A percentile compares a stretch with the other conserved stretches of the same genome.
phyloP scores from a whole-genome alignment of 192 early-diverging fungal species.

The Coemansia sp. region DNA sequence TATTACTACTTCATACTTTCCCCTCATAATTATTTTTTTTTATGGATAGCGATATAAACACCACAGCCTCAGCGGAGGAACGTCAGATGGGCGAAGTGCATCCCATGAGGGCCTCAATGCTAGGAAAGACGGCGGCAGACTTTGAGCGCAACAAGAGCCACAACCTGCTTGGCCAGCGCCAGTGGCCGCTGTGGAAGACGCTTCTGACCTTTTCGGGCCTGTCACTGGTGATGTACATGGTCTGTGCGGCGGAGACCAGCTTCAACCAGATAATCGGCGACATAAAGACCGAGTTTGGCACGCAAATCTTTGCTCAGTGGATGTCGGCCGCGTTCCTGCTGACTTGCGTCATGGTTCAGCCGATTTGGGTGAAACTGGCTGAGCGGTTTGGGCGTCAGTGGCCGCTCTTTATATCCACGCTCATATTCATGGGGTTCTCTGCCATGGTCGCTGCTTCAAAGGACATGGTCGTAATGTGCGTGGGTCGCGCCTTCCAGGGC shows the following conservation, averaged over 20 bases:
- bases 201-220: conserved; percentile 42
- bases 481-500: too few species aligned
- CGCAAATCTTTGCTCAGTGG: conserved; percentile 75
- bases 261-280: conserved; percentile 75
- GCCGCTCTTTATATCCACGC: conserved; percentile 41
- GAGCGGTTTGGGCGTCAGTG: conserved; percentile 68
- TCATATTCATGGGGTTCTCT: conserved; percentile 55
- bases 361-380: conserved; percentile 82
- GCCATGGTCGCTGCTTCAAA: conserved; percentile 47
- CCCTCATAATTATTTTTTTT: conserved; percentile 5
- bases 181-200: conserved; percentile 32
- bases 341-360: conserved; percentile 69
- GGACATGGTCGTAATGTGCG: conserved; percentile 43
- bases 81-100: not conserved
- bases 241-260: conserved; percentile 79
- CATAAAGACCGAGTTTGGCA: conserved; percentile 72
- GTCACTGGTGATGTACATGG: conserved; percentile 69
- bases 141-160: conserved; percentile 17
- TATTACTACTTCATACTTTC: too few species aligned
- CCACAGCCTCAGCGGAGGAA: not conserved
- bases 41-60: not conserved
- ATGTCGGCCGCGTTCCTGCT: conserved; percentile 76
- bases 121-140: not conserved
- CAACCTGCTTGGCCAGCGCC: conserved; percentile 50
- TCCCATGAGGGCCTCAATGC: not conserved